These are phyloP conservation scores for Sporothrix sp. DNA, from an alignment of 2,329 filamentous ascomycete genomes.

Conservation along the genomic window DNA sequence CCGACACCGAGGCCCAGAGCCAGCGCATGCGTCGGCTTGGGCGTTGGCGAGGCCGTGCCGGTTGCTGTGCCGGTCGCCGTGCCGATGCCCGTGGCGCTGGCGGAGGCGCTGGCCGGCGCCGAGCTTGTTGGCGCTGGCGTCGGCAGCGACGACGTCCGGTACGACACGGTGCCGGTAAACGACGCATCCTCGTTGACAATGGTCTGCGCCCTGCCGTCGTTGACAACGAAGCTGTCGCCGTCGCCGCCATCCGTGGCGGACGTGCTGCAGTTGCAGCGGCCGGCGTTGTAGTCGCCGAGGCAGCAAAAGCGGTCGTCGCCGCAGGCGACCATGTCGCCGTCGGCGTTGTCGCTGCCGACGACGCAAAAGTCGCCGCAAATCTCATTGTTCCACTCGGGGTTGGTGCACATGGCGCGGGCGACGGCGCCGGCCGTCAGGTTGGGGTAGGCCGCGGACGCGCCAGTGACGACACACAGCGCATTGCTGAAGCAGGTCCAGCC, in stretches of 20 bases:
- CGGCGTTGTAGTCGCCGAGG: constrained; percentile 17
- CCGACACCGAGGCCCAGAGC: constrained; percentile 8
- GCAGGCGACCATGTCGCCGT: constrained; percentile 18
- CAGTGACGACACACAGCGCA: constrained; percentile 20
- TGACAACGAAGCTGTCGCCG: constrained; percentile 13
- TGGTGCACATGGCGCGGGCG: constrained; percentile 20
- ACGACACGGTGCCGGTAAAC: constrained; percentile 13
- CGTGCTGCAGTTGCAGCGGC: constrained; percentile 18
- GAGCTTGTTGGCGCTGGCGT: not conserved
- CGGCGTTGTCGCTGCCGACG: constrained; percentile 6
- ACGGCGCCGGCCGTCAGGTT: constrained; percentile 18
- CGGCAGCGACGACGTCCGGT: constrained; percentile 3
- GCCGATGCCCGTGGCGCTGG: not conserved
- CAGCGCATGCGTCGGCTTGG: not conserved
- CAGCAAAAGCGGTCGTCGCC: constrained; percentile 19
- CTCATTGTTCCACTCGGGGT: constrained; percentile 20
- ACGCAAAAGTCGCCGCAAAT: constrained; percentile 21
- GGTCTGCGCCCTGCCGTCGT: constrained; percentile 16
- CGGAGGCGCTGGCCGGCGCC: not conserved
- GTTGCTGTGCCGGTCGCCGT: not conserved
- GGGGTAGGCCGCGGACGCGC: constrained; percentile 13
- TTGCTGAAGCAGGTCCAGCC: constrained; percentile 22
- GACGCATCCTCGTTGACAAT: constrained; percentile 15
- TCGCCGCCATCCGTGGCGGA: not conserved
- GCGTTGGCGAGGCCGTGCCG: not conserved